These are phyloP conservation scores for Pyrenochaeta sp. DNA, from an alignment of 2,329 filamentous ascomycete species.

Conservation along the genomic window DNA sequence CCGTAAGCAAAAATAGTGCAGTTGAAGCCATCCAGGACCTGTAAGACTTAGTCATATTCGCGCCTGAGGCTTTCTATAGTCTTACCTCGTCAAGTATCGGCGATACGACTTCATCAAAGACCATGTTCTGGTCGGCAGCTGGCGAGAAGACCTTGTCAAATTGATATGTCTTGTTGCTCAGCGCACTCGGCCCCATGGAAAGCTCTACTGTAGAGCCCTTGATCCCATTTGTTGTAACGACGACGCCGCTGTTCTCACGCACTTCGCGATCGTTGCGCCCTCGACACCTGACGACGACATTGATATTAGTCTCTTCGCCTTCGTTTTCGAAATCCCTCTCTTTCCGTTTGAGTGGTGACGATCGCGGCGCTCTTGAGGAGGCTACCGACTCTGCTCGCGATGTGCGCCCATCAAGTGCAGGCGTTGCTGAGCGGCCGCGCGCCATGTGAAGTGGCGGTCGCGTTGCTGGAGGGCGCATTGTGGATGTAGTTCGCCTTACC, in stretches of 20 bases:
- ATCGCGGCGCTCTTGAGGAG: conserved; percentile 58
- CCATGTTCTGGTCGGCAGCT: conserved; percentile 89
- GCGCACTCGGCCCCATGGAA: conserved; percentile 88
- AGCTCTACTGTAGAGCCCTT: conserved; percentile 85
- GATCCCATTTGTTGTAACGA: conserved; percentile 86
- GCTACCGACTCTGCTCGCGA: conserved; percentile 77
- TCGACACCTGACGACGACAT: conserved; percentile 93
- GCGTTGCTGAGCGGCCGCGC: conserved; percentile 61
- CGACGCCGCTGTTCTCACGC: conserved; percentile 91
- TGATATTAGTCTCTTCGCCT: conserved; percentile 91
- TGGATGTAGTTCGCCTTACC: conserved; percentile 56
- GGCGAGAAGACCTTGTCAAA: conserved; percentile 98
- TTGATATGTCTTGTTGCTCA: conserved; percentile 95
- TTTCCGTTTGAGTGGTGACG: conserved; percentile 77
- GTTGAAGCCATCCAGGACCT: conserved; percentile 95
- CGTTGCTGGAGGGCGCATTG: conserved; percentile 64
- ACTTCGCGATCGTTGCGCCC: conserved; percentile 93
- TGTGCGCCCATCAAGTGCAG: conserved; percentile 59
- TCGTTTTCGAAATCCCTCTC: conserved; percentile 82
- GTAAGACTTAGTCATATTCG: conserved; percentile 14
- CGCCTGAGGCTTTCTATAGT: background rate
- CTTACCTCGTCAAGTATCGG: conserved; percentile 90
- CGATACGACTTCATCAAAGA: conserved; percentile 94
- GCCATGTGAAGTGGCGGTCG: conserved; percentile 57
- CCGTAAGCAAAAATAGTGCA: conserved; percentile 99